Conservation (phyloP, 768 basidiomycete genomes). For the Cystofilobasidium bisporidii region DNA sequence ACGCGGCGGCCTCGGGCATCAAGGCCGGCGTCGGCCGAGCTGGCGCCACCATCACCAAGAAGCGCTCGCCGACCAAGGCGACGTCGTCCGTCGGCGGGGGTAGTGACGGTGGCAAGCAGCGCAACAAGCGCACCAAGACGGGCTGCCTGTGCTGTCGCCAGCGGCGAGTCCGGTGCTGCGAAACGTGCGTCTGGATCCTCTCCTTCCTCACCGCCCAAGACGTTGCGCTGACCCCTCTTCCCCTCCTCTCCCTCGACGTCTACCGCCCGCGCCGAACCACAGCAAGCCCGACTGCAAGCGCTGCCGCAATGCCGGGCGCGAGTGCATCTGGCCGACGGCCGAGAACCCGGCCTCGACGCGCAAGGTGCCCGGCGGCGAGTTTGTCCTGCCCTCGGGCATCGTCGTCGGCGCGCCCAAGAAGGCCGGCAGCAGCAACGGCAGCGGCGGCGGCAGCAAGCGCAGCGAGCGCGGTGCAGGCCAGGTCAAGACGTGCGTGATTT, state of each 20-base stretch:
- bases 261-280: not conserved
- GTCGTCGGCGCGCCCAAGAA: constrained; percentile 8
- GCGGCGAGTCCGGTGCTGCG: constrained; percentile 97
- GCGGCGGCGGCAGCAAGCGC: not conserved
- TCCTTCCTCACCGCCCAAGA: constrained; percentile 67
- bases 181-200: constrained; percentile 63
- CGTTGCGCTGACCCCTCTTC: constrained; percentile 43
- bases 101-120: not conserved
- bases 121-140: constrained; percentile 81
- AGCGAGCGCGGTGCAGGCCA: constrained; percentile 5
- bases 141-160: constrained; percentile 87
- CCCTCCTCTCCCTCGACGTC: too few species aligned
- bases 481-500: constrained; percentile 9
- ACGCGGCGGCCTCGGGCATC: not conserved
- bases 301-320: constrained; percentile 14
- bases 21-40: not conserved
- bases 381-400: not conserved
- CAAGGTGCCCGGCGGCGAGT: not conserved
- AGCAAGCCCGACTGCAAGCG: constrained; percentile 21
- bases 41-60: not conserved
- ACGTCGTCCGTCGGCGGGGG: too few species aligned
- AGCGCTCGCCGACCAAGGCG: not conserved
- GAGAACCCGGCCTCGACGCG: constrained; percentile 2
- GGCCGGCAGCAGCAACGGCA: not conserved
- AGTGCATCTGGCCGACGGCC: constrained; percentile 19